Base-by-base conservation (phyloP, 164 flowering plant species). In the Brasenia schreberi region DNA sequence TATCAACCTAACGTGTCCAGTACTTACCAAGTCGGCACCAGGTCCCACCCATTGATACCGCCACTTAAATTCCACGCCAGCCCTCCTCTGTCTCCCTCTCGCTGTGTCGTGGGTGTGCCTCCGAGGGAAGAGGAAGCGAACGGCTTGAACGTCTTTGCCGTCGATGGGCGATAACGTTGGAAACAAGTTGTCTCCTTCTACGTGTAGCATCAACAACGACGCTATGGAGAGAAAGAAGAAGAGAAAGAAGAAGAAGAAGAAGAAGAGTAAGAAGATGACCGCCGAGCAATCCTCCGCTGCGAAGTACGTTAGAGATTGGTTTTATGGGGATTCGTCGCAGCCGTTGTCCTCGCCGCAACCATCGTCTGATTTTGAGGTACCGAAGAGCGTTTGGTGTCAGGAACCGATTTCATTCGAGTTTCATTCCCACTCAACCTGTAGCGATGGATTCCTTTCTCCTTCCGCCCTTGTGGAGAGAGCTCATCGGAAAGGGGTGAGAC, bases 391-490 rank as follows among this genome's bases (percentile, higher is more conserved):
- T 2, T 69, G 63, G 63, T 66, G 67, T 19, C 69, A 69, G 1
- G 84, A 84, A 18, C 84, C 80, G 65, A 49, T 89, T 65, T 80
- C 88, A 43, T 91, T 94, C 68, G 99, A 94, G 67, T 77, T 91
- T 82, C 99, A 94, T 68, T 88, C 86, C 14, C 99, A 94, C 78
- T 77, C 97, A 5, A 85, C 67, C 62, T 81, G 77, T 74, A 94
- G 97, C 74, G 99, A 94, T 84, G 99, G 99, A 63, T 89, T 77
- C 70, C 76, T 89, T 76, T 81, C 97, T 5, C 99, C 97, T 72
- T 66, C 95, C 0, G 86, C 82, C 77, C 84, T 91, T 58, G 96
- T 94, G 33, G 93, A 94, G 77, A 84, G 84, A 76, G 99, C 99
- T 68, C 90, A 91, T 77, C 75, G 77, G 42, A 84, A 87, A 71